Conservation (phyloP, 768 basidiomycete genomes). For the Termitomyces sp. region DNA sequence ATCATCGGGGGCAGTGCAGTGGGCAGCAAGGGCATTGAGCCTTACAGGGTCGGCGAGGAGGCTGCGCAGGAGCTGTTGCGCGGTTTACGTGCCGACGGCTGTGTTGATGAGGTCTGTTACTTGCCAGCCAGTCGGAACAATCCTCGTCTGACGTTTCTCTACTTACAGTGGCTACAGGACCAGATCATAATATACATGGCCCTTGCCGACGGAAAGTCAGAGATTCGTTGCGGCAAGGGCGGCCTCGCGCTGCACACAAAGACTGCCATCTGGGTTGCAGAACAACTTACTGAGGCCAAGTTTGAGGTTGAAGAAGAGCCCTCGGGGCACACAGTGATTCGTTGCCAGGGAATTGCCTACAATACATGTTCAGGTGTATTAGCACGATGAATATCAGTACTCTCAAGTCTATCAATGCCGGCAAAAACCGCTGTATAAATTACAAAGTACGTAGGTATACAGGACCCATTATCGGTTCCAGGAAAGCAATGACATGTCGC, state of each 20-base stretch:
- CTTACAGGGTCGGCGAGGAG: slow-evolving; percentile 49
- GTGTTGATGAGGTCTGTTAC: slow-evolving; percentile 63
- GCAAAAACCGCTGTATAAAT: slow-evolving; percentile 9
- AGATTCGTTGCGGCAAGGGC: slow-evolving; percentile 49
- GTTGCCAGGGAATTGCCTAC: slow-evolving; percentile 54
- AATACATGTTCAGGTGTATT: slow-evolving; percentile 3
- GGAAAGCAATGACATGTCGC: slow-evolving; percentile 83
- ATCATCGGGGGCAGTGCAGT: slow-evolving; percentile 68
- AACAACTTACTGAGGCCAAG: slow-evolving; percentile 63
- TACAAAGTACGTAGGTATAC: slow-evolving; percentile 9
- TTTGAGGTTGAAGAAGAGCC: slow-evolving; percentile 51
- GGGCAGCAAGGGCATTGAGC: slow-evolving; percentile 46
- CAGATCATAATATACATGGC: slow-evolving; percentile 80
- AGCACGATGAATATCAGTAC: background rate
- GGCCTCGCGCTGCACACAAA: slow-evolving; percentile 68
- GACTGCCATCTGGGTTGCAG: slow-evolving; percentile 73
- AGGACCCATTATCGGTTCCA: slow-evolving; percentile 61
- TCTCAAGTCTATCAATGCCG: background rate
- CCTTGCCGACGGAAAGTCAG: slow-evolving; percentile 62
- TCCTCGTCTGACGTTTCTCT: background rate
- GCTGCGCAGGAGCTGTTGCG: slow-evolving; percentile 59
- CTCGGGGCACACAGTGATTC: slow-evolving; percentile 41
- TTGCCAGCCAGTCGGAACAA: background rate
- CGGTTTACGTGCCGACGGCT: slow-evolving; percentile 62
- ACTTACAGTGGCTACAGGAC: slow-evolving; percentile 50